Evolutionary conservation across 2,329 filamentous ascomycete species (phyloP), one percentile per base, ranked within the genome.

Genomic region (Botrytis sinoallii): DNA sequence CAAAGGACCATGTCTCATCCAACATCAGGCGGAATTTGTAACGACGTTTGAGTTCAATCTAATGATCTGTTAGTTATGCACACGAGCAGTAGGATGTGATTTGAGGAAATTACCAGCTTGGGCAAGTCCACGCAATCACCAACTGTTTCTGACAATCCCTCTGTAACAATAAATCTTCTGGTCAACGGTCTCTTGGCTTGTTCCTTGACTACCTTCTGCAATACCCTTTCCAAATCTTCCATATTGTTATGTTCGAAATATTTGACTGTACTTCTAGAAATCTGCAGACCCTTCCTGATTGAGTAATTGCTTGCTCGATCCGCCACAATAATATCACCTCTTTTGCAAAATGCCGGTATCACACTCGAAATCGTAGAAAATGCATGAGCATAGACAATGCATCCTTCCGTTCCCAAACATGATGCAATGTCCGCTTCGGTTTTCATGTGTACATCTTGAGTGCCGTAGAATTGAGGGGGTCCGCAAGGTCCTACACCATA

Each of bases 21-120:
- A 99, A 90, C 77, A 98, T 97, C 73, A 99, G 89, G 79, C 96
- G 94, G 86, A 98, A 99, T 85, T 98, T 99, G 88, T 98, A 98
- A 82, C 92, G 93, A 78, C 95, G 90, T 84, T 98, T 98, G 78
- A 99, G 87, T 82, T 97, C 95, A 76, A 98, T 87, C 92, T 93
- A 77, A 6, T 25, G 67, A 29, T 20, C 12, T 44, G 65, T 76
- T 71, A 75, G 75, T 35, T 40, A 5, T 67, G 9, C n/a, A 25
- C 40, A 32, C 40, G 44, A 7, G 8, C 61, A 32, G 22, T 20
- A 22, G 65, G 55, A 20, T 12, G 22, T 60, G 25, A 25, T 35
- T 67, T 46, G 40, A 48, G 14, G 35, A 8, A 82, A 89, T 82
- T 84, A 94, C 93, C 79, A 99, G 89, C 81, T 91, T 95, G 3